phyloP scores from a whole-genome alignment of 768 basidiomycete genomes.

The Mycena latifolia region DNA sequence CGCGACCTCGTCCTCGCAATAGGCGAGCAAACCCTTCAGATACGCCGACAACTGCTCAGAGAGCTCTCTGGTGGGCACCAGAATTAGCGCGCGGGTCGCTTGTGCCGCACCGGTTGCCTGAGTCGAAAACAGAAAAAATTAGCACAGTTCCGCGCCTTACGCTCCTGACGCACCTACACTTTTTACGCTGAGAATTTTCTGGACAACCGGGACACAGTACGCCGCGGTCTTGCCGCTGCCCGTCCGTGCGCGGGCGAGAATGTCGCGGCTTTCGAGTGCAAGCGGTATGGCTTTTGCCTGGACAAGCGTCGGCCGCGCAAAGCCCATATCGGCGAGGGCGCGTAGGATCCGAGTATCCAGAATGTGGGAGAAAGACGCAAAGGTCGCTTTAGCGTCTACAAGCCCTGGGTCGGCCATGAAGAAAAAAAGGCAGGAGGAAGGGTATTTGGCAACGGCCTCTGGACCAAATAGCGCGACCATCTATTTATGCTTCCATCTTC shows the following conservation, averaged over 20 bases:
- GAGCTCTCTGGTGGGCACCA: conserved; percentile 93
- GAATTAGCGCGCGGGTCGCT: conserved; percentile 79
- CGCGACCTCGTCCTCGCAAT: conserved; percentile 83
- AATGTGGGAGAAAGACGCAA: conserved; percentile 77
- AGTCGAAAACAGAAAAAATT: background rate
- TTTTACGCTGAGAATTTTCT: conserved; percentile 89
- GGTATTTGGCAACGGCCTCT: conserved; percentile 3
- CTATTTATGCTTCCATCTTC: too few species aligned
- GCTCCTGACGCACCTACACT: conserved; percentile 61
- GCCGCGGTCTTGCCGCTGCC: conserved; percentile 98
- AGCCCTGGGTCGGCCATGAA: conserved; percentile 62
- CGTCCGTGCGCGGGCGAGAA: conserved; percentile 93
- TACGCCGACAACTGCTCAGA: conserved; percentile 89
- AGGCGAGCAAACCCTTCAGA: conserved; percentile 72
- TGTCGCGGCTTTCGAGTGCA: conserved; percentile 89
- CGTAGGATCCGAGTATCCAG: conserved; percentile 89
- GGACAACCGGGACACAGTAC: conserved; percentile 91
- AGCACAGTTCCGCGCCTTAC: conserved; percentile 5
- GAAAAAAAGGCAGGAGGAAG: background rate
- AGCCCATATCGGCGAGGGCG: conserved; percentile 90
- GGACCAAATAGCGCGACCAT: too few species aligned
- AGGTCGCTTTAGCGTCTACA: conserved; percentile 62
- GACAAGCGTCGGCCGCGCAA: conserved; percentile 91
- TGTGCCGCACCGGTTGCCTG: conserved; percentile 58
- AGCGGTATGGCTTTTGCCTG: conserved; percentile 94